Percentiles rank a stretch among this genome's conserved stretches.
Conservation (phyloP, 176 grass and related monocot genomes). For the Raddia distichophylla region DNA sequence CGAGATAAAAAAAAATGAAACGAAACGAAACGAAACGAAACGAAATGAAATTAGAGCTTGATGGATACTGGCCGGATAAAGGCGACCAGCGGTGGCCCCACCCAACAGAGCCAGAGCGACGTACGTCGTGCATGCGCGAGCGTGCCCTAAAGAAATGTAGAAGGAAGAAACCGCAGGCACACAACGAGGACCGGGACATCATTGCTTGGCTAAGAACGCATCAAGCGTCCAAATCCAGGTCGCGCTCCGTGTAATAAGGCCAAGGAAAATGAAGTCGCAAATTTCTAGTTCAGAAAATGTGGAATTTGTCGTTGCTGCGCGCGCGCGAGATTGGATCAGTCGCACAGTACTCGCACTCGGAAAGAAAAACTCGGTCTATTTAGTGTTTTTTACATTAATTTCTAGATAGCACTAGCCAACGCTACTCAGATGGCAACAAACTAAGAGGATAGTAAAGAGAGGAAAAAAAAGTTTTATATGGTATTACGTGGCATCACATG, state of each 20-base stretch:
- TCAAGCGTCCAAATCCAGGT: background rate
- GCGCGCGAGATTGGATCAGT: background rate
- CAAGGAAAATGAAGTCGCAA: background rate
- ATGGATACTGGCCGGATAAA: background rate
- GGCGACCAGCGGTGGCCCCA: background rate
- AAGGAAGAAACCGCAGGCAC: background rate
- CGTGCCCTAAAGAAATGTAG: background rate
- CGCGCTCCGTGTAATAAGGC: background rate
- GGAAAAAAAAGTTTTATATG: no score
- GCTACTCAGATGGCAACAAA: no score
- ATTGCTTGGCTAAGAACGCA: conserved; percentile 7
- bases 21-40: background rate
- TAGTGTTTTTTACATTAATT: no score
- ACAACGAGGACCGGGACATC: background rate
- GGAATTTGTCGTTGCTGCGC: background rate
- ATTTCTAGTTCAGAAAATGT: background rate
- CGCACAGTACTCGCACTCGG: no score
- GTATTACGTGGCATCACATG: no score
- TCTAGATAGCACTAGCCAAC: no score
- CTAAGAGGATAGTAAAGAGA: no score
- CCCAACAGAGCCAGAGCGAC: background rate
- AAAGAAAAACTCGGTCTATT: no score
- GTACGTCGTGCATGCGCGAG: no score
- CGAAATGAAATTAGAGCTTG: background rate
- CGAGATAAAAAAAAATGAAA: background rate